A percentile compares a stretch with the other conserved stretches of the same genome.
Conservation (phyloP, 2,329 filamentous ascomycete species). For the Elsinoe australis region DNA sequence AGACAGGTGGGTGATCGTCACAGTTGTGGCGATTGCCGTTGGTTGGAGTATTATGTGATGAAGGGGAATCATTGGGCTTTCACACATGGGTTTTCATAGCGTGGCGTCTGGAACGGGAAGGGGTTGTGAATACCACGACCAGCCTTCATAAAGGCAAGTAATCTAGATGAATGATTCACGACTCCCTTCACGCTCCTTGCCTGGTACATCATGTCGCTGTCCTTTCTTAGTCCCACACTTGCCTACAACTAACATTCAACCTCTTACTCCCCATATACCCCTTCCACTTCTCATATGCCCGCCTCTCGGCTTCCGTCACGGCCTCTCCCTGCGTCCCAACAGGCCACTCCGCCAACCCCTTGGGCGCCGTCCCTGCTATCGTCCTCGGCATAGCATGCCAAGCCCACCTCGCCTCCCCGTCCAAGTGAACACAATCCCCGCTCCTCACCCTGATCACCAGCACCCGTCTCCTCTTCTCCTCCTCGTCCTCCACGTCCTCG, state of each 20-base stretch:
- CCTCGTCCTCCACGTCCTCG: constrained; percentile 16
- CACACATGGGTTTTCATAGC: background rate
- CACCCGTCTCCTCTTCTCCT: constrained; percentile 24
- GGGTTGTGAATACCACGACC: background rate
- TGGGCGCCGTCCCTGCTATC: constrained; percentile 19
- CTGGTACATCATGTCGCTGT: background rate
- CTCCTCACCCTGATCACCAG: constrained; percentile 19
- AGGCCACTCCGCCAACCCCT: constrained; percentile 19
- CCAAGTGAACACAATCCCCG: constrained; percentile 20
- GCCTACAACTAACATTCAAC: constrained; percentile 36
- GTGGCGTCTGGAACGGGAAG: background rate
- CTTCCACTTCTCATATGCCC: constrained; percentile 33
- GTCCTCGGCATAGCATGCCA: constrained; percentile 22
- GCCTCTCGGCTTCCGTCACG: constrained; percentile 21
- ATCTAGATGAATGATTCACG: no score
- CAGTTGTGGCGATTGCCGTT: constrained; percentile 7
- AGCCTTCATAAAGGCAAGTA: no score
- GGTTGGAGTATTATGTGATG: constrained; percentile 6
- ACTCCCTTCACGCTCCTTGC: no score
- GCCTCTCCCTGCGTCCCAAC: constrained; percentile 24
- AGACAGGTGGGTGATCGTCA: background rate
- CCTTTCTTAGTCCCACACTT: constrained; percentile 31
- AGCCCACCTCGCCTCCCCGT: constrained; percentile 20
- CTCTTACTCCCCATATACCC: constrained; percentile 35
- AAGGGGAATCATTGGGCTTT: background rate